Evolutionary conservation across 2,329 filamentous ascomycete genomes (phyloP).

Genomic region (Xylaria sp.): DNA sequence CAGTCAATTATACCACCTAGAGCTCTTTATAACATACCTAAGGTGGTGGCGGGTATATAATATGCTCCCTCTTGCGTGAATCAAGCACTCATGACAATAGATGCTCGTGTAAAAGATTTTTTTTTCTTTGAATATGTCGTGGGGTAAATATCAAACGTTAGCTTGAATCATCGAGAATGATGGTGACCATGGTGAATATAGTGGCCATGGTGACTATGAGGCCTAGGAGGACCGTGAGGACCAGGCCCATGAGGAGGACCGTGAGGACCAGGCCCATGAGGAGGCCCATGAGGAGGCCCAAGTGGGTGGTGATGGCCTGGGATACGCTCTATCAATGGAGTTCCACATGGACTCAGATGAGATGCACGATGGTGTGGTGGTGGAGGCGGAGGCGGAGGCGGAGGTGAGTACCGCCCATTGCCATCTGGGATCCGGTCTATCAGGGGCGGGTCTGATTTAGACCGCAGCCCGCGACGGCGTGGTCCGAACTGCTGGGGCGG

Average conservation of each 20-base stretch:
- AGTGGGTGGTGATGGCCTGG: neutral
- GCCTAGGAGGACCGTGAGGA: neutral
- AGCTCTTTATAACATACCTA: no score
- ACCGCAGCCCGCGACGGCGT: neutral
- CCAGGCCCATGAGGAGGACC: no score
- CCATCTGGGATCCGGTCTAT: conserved; percentile 6
- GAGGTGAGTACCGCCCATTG: conserved; percentile 2
- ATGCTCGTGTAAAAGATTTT: no score
- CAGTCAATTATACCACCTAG: neutral
- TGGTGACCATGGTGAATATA: neutral
- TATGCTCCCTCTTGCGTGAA: no score
- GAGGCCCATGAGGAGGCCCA: neutral
- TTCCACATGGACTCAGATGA: neutral
- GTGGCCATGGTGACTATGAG: neutral
- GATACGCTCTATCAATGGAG: neutral
- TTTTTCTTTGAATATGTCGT: neutral
- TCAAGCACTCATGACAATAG: no score
- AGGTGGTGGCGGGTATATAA: no score
- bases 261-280: neutral
- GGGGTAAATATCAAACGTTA: no score
- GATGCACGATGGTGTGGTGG: neutral
- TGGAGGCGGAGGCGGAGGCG: neutral
- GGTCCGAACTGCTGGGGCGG: no score
- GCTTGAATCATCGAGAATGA: neutral
- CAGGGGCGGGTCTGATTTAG: neutral